Conservation (phyloP, 2,329 filamentous ascomycete species). For the Knufia fluminis region DNA sequence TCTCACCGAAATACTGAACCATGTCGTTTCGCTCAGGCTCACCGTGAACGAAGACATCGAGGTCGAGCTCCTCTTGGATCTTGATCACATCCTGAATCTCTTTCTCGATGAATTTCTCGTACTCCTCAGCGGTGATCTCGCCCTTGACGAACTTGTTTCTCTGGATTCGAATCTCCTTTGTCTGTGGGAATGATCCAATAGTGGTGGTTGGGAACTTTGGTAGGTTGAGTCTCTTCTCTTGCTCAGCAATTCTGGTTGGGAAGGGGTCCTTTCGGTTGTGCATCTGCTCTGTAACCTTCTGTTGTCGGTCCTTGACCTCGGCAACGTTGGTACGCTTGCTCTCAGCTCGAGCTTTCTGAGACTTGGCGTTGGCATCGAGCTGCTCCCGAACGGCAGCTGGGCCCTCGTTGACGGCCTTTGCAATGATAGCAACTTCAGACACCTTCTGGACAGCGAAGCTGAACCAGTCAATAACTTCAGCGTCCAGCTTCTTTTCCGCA, state of each 20-base stretch:
- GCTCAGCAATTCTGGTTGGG: constrained; percentile 71
- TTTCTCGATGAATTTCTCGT: constrained; percentile 99
- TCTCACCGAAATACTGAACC: constrained; percentile 99
- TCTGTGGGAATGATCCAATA: constrained; percentile 99
- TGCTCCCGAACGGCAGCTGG: constrained; percentile 75
- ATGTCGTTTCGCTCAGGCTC: constrained; percentile 99
- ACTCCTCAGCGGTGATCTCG: constrained; percentile 83
- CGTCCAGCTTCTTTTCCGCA: constrained; percentile 95
- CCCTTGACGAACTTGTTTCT: constrained; percentile 99
- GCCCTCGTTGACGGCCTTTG: constrained; percentile 93
- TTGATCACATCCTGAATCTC: constrained; percentile 93
- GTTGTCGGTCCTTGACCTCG: constrained; percentile 91
- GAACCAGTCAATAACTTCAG: constrained; percentile 96
- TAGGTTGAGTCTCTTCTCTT: constrained; percentile 86
- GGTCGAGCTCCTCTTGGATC: constrained; percentile 95
- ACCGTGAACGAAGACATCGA: constrained; percentile 96
- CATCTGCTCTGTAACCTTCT: constrained; percentile 70
- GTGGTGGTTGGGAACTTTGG: constrained; percentile 98
- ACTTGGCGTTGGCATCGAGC: constrained; percentile 95
- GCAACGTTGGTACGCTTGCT: constrained; percentile 96
- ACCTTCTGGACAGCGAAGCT: constrained; percentile 96
- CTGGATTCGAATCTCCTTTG: constrained; percentile 92
- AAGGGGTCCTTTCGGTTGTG: constrained; percentile 93
- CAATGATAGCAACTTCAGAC: constrained; percentile 78
- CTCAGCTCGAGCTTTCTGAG: constrained; percentile 78